Percentiles rank a stretch among this genome's conserved stretches.
These are phyloP conservation scores for Alectoria sarmentosa DNA, from an alignment of 495 filamentous ascomycete genomes.

Conservation along the genomic window DNA sequence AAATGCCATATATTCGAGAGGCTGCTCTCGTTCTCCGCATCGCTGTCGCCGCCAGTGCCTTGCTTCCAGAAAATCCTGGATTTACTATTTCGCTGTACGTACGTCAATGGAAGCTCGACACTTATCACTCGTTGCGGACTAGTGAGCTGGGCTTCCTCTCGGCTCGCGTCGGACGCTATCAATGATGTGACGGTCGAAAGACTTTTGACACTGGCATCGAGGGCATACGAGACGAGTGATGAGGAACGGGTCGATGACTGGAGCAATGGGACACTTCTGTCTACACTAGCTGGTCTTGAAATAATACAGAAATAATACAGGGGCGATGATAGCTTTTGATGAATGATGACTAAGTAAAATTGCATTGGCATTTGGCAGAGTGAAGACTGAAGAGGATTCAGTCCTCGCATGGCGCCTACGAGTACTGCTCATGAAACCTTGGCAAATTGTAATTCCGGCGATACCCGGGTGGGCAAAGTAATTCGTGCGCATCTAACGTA, in stretches of 20 bases:
- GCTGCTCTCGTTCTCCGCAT: conserved; percentile 62
- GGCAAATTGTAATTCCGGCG: too few relatives aligned
- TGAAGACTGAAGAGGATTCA: too few relatives aligned
- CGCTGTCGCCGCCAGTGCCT: conserved; percentile 51
- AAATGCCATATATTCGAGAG: conserved; percentile 73
- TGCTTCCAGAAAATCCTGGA: conserved; percentile 62
- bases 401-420: too few relatives aligned
- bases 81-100: conserved; percentile 63
- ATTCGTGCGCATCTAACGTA: too few relatives aligned
- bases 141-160: conserved; percentile 68
- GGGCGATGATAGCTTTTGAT: too few relatives aligned
- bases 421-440: too few relatives aligned
- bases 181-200: conserved; percentile 39
- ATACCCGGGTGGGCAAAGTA: too few relatives aligned
- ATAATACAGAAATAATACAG: too few relatives aligned
- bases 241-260: conserved; percentile 56
- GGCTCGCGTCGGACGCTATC: conserved; percentile 37
- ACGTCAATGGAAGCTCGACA: conserved; percentile 75
- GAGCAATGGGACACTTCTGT: conserved; percentile 45
- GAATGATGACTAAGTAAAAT: too few relatives aligned
- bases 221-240: conserved; percentile 67
- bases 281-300: not conserved
- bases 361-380: too few relatives aligned
- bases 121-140: conserved; percentile 79
- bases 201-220: conserved; percentile 50